Conservation (phyloP, 345 rosid genomes). For the Melaleuca quinquenervia region DNA sequence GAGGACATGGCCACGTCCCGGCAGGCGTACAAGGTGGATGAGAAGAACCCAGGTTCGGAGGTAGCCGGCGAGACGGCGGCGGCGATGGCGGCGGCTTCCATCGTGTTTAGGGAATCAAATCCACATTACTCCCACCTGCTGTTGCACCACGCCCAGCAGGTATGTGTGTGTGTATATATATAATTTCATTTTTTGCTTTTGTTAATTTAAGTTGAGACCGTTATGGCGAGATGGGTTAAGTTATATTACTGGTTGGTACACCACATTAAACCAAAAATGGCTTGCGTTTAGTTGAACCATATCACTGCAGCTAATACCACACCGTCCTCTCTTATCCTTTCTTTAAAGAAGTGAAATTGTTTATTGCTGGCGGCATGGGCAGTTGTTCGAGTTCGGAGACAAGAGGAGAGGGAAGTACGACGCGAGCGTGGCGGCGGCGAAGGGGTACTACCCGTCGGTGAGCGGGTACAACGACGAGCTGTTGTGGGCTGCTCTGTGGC, state of each 20-base stretch:
- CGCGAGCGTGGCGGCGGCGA: constrained; percentile 30
- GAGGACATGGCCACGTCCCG: constrained; percentile 89
- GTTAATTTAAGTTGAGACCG: too few species aligned
- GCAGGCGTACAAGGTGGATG: constrained; percentile 57
- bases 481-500: constrained; percentile 71
- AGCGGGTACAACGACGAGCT: constrained; percentile 71
- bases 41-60: constrained; percentile 71
- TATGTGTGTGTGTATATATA: background rate
- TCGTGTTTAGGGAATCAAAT: constrained; percentile 59
- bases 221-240: background rate
- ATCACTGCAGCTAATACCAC: background rate
- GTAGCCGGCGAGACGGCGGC: constrained; percentile 78
- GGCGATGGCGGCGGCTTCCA: constrained; percentile 79
- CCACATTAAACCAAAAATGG: background rate
- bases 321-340: background rate
- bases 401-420: constrained; percentile 53
- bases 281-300: background rate
- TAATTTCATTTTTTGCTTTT: too few species aligned
- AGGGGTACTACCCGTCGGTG: constrained; percentile 55
- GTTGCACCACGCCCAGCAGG: constrained; percentile 58
- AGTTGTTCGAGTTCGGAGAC: constrained; percentile 68
- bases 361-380: background rate
- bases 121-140: constrained; percentile 65
- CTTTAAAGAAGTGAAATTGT: background rate
- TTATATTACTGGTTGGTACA: background rate